Evolutionary conservation across 2,329 filamentous ascomycete species (phyloP), one percentile per base, ranked within the genome.

Genomic region (Fusarium lateritium): DNA sequence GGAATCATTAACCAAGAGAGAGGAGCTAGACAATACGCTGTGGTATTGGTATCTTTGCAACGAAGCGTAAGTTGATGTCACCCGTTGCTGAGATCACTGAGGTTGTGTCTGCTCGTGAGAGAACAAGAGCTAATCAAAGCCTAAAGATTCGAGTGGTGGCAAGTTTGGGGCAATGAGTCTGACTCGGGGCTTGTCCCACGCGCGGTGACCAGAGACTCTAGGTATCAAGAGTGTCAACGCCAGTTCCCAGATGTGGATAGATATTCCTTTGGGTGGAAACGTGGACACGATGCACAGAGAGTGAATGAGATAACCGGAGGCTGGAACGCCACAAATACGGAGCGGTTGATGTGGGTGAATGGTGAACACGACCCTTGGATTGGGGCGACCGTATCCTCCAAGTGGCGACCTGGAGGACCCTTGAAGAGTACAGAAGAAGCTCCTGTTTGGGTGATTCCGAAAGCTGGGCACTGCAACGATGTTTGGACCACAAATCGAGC

Each of bases 331-430:
- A 82, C 80, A 38, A 77, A 86, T 56, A 85, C 83, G 3, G 85
- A 83, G 17, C 83, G 87, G 4, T 77, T 91, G 22, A 80, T 89
- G 26, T 89, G 84, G 80, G 81, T 83, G 7, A 89, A 90, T 69
- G 88, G 84, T 43, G 81, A 88, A 75, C 86, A 80, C 56, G 88
- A 91, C 73, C 88, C 88, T 7, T 90, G 88, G 88, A 80, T 83
- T 34, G 82, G 85, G 6, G 82, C 84, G 0, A 83, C 83, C 6
- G 83, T 90, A 1, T 84, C 83, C 1, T 86, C 85, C 19, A 79
- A 82, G 26, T 83, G 83, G 73, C 80, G 87, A 21, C 86, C 87
- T 0, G 85, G 82, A 7, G 88, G 88, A 0, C 86, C 87, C 2
- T 75, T 89, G 17, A 15, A 76, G 56, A 82, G 83, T 13, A 86